Evolutionary conservation across 2,329 filamentous ascomycete species (phyloP).

Genomic region (Cercospora nicotianae): DNA sequence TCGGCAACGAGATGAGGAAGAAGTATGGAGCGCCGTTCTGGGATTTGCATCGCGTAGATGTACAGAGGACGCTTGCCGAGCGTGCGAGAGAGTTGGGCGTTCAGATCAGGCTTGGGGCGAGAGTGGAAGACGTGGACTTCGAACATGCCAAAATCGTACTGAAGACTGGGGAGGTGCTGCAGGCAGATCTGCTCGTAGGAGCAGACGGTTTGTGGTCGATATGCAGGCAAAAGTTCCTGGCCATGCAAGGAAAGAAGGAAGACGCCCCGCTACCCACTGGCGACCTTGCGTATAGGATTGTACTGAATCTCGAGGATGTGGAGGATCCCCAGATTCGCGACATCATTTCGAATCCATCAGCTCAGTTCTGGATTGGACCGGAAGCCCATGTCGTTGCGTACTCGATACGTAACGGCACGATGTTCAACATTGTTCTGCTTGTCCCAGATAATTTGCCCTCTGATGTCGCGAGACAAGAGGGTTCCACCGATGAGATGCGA

Average conservation of each 20-base stretch:
- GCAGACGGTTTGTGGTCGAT: conserved; percentile 66
- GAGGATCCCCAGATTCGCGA: conserved; percentile 52
- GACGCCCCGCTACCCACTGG: conserved; percentile 59
- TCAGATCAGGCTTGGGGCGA: conserved; percentile 50
- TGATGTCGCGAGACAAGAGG: conserved; percentile 53
- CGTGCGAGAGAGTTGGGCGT: conserved; percentile 57
- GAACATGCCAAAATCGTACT: conserved; percentile 46
- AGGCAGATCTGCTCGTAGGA: conserved; percentile 60
- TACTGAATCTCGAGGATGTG: conserved; percentile 56
- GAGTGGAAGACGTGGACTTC: conserved; percentile 53
- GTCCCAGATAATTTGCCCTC: conserved; percentile 63
- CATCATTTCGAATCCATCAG: conserved; percentile 55
- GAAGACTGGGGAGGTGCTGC: conserved; percentile 43
- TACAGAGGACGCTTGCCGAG: conserved; percentile 56
- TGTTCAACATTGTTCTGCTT: conserved; percentile 67
- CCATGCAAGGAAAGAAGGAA: conserved; percentile 36
- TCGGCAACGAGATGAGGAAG: conserved; percentile 53
- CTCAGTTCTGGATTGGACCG: conserved; percentile 65
- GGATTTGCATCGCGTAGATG: conserved; percentile 63
- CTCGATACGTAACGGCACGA: conserved; percentile 57
- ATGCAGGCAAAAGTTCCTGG: conserved; percentile 53
- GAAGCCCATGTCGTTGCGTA: conserved; percentile 63
- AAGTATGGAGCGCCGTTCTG: conserved; percentile 60
- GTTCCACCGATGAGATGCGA: conserved; percentile 62
- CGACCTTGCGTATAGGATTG: conserved; percentile 65